Evolutionary conservation across 306 rosid species (phyloP).

Genomic region (Pachyrhizus erosus): DNA sequence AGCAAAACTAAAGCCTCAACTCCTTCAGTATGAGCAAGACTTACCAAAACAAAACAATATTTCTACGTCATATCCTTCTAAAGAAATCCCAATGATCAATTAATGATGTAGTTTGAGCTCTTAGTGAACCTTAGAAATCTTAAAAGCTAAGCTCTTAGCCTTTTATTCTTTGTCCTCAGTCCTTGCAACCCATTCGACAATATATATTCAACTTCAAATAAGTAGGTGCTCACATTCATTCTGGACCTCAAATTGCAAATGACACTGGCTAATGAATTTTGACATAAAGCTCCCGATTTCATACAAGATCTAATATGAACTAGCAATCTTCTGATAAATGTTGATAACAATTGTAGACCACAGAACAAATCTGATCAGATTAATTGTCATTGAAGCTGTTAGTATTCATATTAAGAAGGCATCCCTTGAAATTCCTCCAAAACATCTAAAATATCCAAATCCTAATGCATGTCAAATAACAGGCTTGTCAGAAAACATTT

Average conservation of each 20-base stretch:
- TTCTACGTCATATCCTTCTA: background rate
- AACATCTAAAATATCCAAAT: constrained; percentile 24
- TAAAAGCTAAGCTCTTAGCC: no score
- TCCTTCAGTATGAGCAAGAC: background rate
- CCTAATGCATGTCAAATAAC: constrained; percentile 15
- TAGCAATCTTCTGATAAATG: background rate
- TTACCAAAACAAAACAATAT: background rate
- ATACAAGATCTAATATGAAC: no score
- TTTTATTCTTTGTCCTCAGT: no score
- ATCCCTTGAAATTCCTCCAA: constrained; percentile 1
- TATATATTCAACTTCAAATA: no score
- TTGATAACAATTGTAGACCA: background rate
- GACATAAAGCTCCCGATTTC: no score
- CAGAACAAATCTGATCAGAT: background rate
- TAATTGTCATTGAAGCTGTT: background rate
- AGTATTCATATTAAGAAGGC: constrained; percentile 13
- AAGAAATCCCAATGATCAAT: background rate
- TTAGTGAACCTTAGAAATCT: no score
- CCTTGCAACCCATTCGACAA: no score
- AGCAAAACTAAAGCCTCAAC: background rate
- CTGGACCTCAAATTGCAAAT: no score
- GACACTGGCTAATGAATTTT: no score
- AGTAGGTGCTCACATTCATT: no score
- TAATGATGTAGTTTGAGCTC: background rate
- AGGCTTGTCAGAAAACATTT: constrained; percentile 22